phyloP scores from a whole-genome alignment of 371 early-diverging fungal species.

The Rhizopus arrhizus region DNA sequence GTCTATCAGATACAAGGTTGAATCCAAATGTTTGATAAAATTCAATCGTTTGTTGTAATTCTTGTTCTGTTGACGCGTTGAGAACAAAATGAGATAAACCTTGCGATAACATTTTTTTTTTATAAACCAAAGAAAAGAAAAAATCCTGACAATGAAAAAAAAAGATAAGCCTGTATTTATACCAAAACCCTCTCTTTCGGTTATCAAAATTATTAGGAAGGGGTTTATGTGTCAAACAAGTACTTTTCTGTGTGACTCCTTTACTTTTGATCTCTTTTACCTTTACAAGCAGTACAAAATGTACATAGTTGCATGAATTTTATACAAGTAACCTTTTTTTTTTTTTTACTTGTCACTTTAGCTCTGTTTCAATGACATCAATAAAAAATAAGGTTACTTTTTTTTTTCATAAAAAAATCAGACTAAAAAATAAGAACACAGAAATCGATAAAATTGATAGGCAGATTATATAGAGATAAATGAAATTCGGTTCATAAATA shows the following conservation, averaged over 20 bases:
- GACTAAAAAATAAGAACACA: constrained; percentile 3
- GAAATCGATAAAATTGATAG: constrained; percentile 8
- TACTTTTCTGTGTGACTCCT: neutral
- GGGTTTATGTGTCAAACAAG: neutral
- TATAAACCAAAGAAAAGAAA: neutral
- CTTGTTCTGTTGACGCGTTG: constrained; percentile 40
- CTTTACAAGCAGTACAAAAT: neutral
- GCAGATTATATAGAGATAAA: neutral
- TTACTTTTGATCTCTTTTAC: neutral
- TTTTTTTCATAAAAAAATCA: neutral
- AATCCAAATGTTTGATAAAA: constrained; percentile 69
- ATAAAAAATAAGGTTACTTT: constrained; percentile 1
- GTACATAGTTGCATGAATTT: neutral
- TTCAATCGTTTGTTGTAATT: constrained; percentile 40
- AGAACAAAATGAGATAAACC: constrained; percentile 64
- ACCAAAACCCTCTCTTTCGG: neutral
- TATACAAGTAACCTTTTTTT: no score
- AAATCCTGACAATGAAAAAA: neutral
- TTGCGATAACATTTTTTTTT: constrained; percentile 24
- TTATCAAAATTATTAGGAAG: constrained; percentile 1
- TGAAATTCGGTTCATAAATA: neutral
- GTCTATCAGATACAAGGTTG: constrained; percentile 30
- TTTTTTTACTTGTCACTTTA: no score
- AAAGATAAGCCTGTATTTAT: constrained; percentile 2
- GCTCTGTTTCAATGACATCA: constrained; percentile 1